Evolutionary conservation across 129 eudicot genomes (phyloP).

Genomic region (Ambrosia trifida): DNA sequence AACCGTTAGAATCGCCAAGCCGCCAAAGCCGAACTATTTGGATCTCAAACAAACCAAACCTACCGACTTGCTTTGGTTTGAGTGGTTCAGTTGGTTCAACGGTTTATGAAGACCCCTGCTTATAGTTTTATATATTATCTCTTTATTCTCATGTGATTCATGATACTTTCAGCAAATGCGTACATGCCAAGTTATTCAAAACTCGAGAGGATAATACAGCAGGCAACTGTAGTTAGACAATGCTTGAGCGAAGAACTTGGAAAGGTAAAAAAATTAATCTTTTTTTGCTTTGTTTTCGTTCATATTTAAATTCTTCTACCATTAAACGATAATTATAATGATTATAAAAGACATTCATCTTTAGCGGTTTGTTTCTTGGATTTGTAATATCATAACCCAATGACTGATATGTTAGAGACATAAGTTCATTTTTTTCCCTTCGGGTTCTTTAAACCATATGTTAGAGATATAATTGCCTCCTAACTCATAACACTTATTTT

Average conservation of each 20-base stretch:
- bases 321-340: not conserved
- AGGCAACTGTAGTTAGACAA: slow-evolving; percentile 78
- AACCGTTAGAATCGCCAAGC: too few relatives aligned
- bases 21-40: too few relatives aligned
- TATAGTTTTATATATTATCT: not conserved
- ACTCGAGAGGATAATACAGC: slow-evolving; percentile 84
- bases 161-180: slow-evolving; percentile 48
- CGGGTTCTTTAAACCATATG: too few relatives aligned
- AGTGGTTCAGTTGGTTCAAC: too few relatives aligned
- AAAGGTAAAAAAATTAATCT: slow-evolving; percentile 55
- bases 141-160: slow-evolving; percentile 23
- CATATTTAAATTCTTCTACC: not conserved
- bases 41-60: too few relatives aligned
- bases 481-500: not conserved
- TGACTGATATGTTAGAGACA: not conserved
- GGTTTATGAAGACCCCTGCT: too few relatives aligned
- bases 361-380: not conserved
- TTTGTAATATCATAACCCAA: not conserved
- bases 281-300: not conserved
- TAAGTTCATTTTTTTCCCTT: too few relatives aligned
- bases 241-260: slow-evolving; percentile 68
- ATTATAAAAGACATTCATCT: not conserved
- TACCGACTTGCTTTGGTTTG: too few relatives aligned
- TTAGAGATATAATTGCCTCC: not conserved
- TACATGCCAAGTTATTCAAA: slow-evolving; percentile 68